Percentiles rank a stretch among this genome's conserved stretches.
Evolutionary conservation across 2,329 filamentous ascomycete genomes (phyloP).

Genomic region (Penicillium sp.): DNA sequence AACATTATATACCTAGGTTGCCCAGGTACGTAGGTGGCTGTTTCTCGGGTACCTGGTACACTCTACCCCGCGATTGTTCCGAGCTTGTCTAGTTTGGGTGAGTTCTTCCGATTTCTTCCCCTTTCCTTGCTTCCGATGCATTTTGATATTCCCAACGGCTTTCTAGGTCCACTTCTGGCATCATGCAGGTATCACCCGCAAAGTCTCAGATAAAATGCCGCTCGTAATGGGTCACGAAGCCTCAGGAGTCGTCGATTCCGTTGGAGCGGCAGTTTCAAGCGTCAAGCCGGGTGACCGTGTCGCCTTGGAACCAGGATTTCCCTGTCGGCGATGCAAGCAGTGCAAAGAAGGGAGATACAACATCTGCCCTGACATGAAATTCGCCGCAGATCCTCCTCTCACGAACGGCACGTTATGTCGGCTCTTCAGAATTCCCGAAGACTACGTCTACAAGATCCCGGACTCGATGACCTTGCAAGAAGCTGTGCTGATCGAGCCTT

Average conservation of each 20-base stretch:
- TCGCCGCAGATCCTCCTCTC: conserved; percentile 39
- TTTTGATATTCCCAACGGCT: not conserved
- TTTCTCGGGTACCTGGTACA: not conserved
- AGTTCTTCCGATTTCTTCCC: not conserved
- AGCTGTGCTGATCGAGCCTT: conserved; percentile 17
- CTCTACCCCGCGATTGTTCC: not conserved
- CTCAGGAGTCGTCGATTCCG: conserved; percentile 25
- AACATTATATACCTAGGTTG: not conserved
- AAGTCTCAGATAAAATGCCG: conserved; percentile 7
- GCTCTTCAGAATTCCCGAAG: conserved; percentile 37
- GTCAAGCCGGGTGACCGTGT: conserved; percentile 31
- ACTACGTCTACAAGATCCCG: conserved; percentile 41
- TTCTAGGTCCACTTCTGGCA: not conserved
- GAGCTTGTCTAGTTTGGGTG: not conserved
- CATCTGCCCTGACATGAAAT: conserved; percentile 39
- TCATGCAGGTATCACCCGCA: not conserved
- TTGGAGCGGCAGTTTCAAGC: conserved; percentile 24
- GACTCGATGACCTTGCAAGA: conserved; percentile 38
- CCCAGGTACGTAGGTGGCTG: not conserved
- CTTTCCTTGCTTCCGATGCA: not conserved
- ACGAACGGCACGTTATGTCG: conserved; percentile 37
- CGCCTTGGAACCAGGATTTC: conserved; percentile 17
- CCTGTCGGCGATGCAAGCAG: conserved; percentile 33
- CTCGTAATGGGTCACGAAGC: conserved; percentile 37
- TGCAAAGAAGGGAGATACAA: conserved; percentile 42